These are phyloP conservation scores for Mortierella alpina DNA, from an alignment of 192 early-diverging fungal species.

Conservation along the genomic window DNA sequence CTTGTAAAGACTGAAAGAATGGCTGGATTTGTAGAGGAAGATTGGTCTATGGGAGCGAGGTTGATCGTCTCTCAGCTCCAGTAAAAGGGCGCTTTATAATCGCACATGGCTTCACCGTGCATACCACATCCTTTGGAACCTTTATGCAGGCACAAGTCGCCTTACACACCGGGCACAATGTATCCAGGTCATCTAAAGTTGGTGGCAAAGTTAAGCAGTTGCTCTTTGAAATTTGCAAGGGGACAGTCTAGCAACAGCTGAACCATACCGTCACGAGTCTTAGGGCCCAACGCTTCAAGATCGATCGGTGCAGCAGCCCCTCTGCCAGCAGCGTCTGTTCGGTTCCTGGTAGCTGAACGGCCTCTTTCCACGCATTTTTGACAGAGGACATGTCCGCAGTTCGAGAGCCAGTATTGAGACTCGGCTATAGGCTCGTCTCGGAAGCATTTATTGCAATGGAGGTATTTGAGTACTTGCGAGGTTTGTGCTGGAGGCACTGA, in stretches of 20 bases:
- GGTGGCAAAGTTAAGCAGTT: too few species aligned
- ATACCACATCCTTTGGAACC: conserved; percentile 13
- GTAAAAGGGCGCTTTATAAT: too few species aligned
- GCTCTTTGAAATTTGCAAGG: too few species aligned
- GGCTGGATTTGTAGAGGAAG: conserved; percentile 20
- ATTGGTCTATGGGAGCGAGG: not conserved
- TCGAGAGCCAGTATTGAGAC: conserved; percentile 11
- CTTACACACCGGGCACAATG: conserved; percentile 30
- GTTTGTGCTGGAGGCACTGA: too few species aligned
- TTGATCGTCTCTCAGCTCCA: too few species aligned
- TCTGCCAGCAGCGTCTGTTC: too few species aligned
- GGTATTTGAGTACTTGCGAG: conserved; percentile 10
- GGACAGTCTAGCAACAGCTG: too few species aligned
- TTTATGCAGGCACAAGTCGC: conserved; percentile 22
- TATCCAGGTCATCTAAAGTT: conserved; percentile 4
- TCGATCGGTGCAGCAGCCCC: too few species aligned
- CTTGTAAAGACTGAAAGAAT: conserved; percentile 17
- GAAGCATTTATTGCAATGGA: conserved; percentile 50
- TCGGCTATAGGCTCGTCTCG: conserved; percentile 6
- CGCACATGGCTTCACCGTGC: not conserved
- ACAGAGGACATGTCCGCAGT: conserved; percentile 41
- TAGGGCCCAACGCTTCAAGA: too few species aligned
- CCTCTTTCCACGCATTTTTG: conserved; percentile 18
- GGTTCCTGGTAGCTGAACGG: not conserved
- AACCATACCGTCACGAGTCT: too few species aligned